phyloP scores from a whole-genome alignment of 2,329 filamentous ascomycete species.

The Neofusicoccum sp. region DNA sequence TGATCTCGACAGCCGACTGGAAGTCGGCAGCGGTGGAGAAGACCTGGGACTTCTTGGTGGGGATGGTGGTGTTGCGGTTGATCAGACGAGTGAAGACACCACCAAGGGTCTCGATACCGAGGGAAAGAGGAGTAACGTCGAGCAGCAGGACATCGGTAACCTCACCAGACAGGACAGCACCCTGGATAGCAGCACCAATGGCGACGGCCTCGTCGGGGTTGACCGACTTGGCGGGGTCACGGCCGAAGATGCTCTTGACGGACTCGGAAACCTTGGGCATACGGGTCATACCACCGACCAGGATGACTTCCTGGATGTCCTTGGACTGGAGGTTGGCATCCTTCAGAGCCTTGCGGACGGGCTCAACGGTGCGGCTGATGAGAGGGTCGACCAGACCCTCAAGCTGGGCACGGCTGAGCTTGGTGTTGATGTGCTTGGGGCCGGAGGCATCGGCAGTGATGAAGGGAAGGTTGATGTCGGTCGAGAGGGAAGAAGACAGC shows the following conservation, averaged over 20 bases:
- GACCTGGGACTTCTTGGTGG: conserved; percentile 97
- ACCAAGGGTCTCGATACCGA: conserved; percentile 97
- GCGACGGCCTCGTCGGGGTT: conserved; percentile 98
- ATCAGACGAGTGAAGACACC: conserved; percentile 98
- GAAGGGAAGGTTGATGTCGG: conserved; percentile 97
- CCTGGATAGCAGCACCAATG: conserved; percentile 95
- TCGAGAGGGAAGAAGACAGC: conserved; percentile 90
- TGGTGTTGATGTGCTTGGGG: conserved; percentile 97
- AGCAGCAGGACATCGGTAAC: conserved; percentile 94
- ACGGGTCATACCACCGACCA: conserved; percentile 98
- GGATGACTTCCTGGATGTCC: conserved; percentile 96
- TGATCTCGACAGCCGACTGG: conserved; percentile 98
- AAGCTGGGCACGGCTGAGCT: conserved; percentile 88
- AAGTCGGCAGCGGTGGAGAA: conserved; percentile 98
- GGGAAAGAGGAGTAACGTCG: conserved; percentile 91
- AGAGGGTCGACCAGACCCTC: conserved; percentile 90
- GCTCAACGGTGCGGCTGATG: conserved; percentile 81
- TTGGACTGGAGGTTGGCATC: conserved; percentile 87
- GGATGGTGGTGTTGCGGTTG: conserved; percentile 98
- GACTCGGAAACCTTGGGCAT: conserved; percentile 98
- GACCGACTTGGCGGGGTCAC: conserved; percentile 94
- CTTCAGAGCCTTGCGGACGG: conserved; percentile 95
- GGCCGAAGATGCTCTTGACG: conserved; percentile 94
- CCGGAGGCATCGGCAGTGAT: conserved; percentile 94
- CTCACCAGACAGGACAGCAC: conserved; percentile 93